These are phyloP conservation scores for Phytopythium delawarense DNA, from an alignment of 352 stramenopile species.

Conservation along the genomic window DNA sequence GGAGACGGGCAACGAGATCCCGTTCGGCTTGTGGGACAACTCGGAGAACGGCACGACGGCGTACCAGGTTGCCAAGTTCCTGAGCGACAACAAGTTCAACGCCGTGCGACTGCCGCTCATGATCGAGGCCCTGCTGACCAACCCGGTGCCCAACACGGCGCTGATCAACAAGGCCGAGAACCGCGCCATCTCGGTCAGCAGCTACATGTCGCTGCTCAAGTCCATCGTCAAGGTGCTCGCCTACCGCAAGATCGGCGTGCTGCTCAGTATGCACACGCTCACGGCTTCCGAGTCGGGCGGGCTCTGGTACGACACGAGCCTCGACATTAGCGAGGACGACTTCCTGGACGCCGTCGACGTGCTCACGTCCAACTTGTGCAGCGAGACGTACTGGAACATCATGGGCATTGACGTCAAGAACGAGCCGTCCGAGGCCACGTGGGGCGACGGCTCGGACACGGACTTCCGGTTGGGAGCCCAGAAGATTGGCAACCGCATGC, in stretches of 20 bases:
- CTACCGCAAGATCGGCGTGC: slow-evolving; percentile 53
- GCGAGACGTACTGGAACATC: slow-evolving; percentile 51
- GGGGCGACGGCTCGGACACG: slow-evolving; percentile 29
- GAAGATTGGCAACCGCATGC: slow-evolving; percentile 56
- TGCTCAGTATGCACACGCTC: slow-evolving; percentile 63
- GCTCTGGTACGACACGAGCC: slow-evolving; percentile 42
- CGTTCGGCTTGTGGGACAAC: slow-evolving; percentile 71
- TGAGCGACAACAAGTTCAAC: slow-evolving; percentile 76
- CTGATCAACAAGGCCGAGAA: slow-evolving; percentile 57
- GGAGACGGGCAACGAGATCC: slow-evolving; percentile 60
- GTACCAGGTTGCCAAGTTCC: slow-evolving; percentile 71
- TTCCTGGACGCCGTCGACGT: slow-evolving; percentile 47
- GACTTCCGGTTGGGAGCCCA: slow-evolving; percentile 48
- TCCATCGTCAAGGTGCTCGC: slow-evolving; percentile 47
- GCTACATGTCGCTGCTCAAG: slow-evolving; percentile 46
- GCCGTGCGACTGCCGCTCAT: slow-evolving; percentile 67
- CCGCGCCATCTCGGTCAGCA: slow-evolving; percentile 49
- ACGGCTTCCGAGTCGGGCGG: slow-evolving; percentile 31
- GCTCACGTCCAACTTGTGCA: slow-evolving; percentile 46
- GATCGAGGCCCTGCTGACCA: slow-evolving; percentile 49
- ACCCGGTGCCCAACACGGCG: slow-evolving; percentile 38
- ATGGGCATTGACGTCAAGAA: slow-evolving; percentile 64
- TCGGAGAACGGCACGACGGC: slow-evolving; percentile 62
- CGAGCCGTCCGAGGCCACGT: slow-evolving; percentile 46
- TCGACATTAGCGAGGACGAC: slow-evolving; percentile 28